These are phyloP conservation scores for Nicotiana rustica DNA, from an alignment of 305 asterid genomes.

Conservation along the genomic window DNA sequence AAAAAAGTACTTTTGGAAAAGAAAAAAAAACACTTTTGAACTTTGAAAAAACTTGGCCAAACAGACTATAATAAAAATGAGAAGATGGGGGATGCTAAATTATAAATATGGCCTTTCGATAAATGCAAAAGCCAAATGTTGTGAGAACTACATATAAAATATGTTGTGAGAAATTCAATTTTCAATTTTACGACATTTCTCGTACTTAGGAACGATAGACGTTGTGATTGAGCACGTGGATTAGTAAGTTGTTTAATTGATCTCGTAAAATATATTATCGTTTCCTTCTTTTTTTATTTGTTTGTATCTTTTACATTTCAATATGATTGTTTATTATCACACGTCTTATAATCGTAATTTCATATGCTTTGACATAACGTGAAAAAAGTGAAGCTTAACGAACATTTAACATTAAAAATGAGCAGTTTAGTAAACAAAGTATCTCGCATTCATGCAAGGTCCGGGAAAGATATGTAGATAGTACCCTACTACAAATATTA, in stretches of 20 bases:
- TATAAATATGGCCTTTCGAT: constrained; percentile 23
- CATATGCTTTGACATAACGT: background rate
- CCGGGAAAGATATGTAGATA: no score
- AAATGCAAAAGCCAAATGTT: constrained; percentile 10
- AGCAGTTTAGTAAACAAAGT: background rate
- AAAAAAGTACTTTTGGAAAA: no score
- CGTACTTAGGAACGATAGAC: background rate
- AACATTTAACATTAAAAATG: background rate
- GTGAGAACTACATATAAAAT: background rate
- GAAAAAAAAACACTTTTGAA: no score
- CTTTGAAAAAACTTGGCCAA: no score
- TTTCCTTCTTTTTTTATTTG: background rate
- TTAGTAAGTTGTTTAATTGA: background rate
- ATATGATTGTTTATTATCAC: background rate
- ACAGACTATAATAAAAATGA: background rate
- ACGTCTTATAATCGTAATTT: background rate
- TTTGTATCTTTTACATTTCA: background rate
- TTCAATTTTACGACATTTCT: background rate
- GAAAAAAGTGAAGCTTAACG: background rate
- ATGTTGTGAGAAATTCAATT: background rate
- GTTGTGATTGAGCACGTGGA: background rate
- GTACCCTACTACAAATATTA: no score
- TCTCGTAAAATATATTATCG: background rate
- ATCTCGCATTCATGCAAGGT: no score
- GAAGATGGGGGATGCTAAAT: constrained; percentile 4